These are phyloP conservation scores for Solanum gandarillasii DNA, from an alignment of 257 asterid genomes.

Conservation along the genomic window DNA sequence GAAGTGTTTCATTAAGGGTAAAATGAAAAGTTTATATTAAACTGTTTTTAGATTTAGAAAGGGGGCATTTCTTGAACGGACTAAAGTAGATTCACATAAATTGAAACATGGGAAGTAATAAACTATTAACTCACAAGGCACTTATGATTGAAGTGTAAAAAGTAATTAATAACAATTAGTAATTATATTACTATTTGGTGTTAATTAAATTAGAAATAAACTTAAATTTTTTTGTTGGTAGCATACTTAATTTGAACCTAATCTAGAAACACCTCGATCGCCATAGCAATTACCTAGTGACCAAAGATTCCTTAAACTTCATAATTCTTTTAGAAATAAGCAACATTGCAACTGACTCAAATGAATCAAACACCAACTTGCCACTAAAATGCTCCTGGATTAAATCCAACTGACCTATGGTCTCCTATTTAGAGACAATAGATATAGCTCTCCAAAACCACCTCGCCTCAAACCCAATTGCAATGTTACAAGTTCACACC, in stretches of 20 bases:
- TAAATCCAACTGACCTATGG: neutral
- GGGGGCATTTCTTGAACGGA: too few relatives aligned
- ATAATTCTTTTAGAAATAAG: neutral
- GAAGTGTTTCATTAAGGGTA: too few relatives aligned
- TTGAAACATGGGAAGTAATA: neutral
- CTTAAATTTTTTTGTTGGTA: neutral
- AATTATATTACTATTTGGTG: neutral
- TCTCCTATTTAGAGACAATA: neutral
- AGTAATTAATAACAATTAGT: neutral
- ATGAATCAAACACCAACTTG: neutral
- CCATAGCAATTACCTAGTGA: neutral
- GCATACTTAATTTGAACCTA: neutral
- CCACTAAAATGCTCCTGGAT: neutral
- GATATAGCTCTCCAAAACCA: neutral
- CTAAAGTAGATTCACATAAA: too few relatives aligned
- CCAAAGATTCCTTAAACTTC: neutral
- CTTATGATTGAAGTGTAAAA: neutral
- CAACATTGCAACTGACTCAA: neutral
- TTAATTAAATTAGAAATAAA: too few relatives aligned
- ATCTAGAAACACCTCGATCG: neutral
- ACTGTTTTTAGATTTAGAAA: too few relatives aligned
- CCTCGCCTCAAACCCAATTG: neutral
- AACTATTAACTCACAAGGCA: neutral
- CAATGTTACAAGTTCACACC: neutral
- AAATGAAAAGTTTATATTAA: too few relatives aligned